Percentiles rank a stretch among this genome's conserved stretches.
Evolutionary conservation across 2,329 filamentous ascomycete genomes (phyloP).

Genomic region (Colletotrichum sp.): DNA sequence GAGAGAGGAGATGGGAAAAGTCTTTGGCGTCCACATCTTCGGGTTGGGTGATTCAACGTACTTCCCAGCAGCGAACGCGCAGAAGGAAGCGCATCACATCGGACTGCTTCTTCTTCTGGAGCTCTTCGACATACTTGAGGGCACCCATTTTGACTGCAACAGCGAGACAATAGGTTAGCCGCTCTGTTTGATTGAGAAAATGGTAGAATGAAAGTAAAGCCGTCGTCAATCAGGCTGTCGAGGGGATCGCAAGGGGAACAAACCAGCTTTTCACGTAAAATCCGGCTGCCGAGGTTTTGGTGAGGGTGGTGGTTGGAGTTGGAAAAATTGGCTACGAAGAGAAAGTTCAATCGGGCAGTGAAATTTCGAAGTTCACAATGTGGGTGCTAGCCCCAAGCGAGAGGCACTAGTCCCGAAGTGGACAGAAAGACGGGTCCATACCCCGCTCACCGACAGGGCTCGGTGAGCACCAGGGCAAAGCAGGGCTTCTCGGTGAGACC

Average conservation of each 20-base stretch:
- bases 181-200: background rate
- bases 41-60: constrained; percentile 62
- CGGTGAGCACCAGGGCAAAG: background rate
- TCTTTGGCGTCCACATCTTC: constrained; percentile 35
- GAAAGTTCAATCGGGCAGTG: background rate
- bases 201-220: background rate
- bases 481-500: background rate
- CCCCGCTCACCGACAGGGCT: background rate
- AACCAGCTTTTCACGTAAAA: constrained; percentile 28
- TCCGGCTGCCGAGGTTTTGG: constrained; percentile 24
- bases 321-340: background rate
- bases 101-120: constrained; percentile 99
- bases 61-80: constrained; percentile 99
- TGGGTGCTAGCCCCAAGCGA: constrained; percentile 31
- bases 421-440: background rate
- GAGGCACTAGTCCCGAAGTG: constrained; percentile 17
- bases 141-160: constrained; percentile 86
- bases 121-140: constrained; percentile 99
- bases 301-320: constrained; percentile 19
- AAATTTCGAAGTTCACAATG: constrained; percentile 28
- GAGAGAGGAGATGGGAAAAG: constrained; percentile 19
- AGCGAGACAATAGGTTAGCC: constrained; percentile 25
- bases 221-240: background rate
- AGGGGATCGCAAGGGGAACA: constrained; percentile 28
- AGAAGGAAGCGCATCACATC: constrained; percentile 99